Evolutionary conservation across 768 basidiomycete species (phyloP), one percentile per base, ranked within the genome.

Genomic region (Dioszegia aurantiaca): DNA sequence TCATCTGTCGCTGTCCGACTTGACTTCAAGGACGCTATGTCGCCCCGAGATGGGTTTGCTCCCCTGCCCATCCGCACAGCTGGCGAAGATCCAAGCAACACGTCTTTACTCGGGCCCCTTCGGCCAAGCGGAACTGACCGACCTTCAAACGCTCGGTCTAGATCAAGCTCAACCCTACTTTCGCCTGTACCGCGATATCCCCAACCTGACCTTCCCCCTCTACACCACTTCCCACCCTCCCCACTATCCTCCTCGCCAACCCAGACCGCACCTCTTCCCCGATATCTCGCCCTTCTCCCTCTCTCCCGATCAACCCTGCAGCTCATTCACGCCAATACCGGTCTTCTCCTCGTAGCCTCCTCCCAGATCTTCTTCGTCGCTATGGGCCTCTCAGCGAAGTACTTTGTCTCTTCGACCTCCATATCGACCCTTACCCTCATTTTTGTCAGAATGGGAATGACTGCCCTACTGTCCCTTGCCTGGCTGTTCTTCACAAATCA

Each of bases 311-410:
- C 30, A 31, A 19, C 33, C 23, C 14, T 55, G 39, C 24, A 57
- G 11, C 59, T 65, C 39, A 53, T 60, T 40, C 12, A 43, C 2
- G 41, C 62, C 42, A 87, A 88, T 74, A 72, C 78, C 3, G 87
- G 87, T 9, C 74, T 89, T 51, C 72, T 86, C 31, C 79, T 87
- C 17, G 81, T 88, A 17, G 80, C 80, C 4, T 75, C 77, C 2
- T 72, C 85, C 10, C 84, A 87, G 68, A 77, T 84, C 14, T 85
- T 85, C 74, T 81, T 85, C 49, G 64, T 61, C 11, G 70, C 81
- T 27, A 85, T 86, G 80, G 84, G 84, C 49, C 77, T 85, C 2
- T 77, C 81, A 4, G 86, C 88, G 42, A 87, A 88, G 76, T 79
- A 79, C 59, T 74, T 88, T 58, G 82, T 84, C 58, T 59, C 66